Evolutionary conservation across 805 yeast genomes (phyloP).

Genomic region (Schizosaccharomyces osmophilus): DNA sequence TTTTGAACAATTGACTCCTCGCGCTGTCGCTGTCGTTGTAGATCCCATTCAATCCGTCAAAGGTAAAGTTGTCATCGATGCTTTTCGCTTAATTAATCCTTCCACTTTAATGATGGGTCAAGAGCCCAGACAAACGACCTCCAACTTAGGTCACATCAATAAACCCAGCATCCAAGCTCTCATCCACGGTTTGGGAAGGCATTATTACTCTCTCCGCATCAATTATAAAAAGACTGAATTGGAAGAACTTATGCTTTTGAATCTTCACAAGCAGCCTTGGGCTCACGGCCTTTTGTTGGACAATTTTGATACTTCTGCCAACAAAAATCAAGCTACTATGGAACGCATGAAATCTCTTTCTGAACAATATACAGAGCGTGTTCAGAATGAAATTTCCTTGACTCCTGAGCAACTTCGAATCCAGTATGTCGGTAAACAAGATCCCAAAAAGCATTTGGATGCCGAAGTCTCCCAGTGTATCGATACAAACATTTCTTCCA

Average conservation of each 20-base stretch:
- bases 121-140: constrained; percentile 93
- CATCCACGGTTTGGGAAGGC: constrained; percentile 90
- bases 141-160: constrained; percentile 81
- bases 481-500: constrained; percentile 73
- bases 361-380: constrained; percentile 65
- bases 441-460: constrained; percentile 87
- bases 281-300: constrained; percentile 63
- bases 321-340: constrained; percentile 45
- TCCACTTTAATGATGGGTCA: constrained; percentile 79
- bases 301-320: constrained; percentile 57
- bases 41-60: constrained; percentile 97
- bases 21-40: constrained; percentile 95
- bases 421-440: constrained; percentile 93
- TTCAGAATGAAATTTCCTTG: constrained; percentile 75
- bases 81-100: constrained; percentile 80
- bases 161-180: constrained; percentile 92
- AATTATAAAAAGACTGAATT: constrained; percentile 79
- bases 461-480: constrained; percentile 68
- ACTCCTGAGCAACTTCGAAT: constrained; percentile 75
- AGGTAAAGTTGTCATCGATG: constrained; percentile 97
- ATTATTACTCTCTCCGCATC: constrained; percentile 82
- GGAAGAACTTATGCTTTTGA: constrained; percentile 82
- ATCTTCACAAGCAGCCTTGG: constrained; percentile 89
- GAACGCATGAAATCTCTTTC: constrained; percentile 73
- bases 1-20: constrained; percentile 78